phyloP scores from a whole-genome alignment of 2,329 filamentous ascomycete species.

The Apiospora arundinis region DNA sequence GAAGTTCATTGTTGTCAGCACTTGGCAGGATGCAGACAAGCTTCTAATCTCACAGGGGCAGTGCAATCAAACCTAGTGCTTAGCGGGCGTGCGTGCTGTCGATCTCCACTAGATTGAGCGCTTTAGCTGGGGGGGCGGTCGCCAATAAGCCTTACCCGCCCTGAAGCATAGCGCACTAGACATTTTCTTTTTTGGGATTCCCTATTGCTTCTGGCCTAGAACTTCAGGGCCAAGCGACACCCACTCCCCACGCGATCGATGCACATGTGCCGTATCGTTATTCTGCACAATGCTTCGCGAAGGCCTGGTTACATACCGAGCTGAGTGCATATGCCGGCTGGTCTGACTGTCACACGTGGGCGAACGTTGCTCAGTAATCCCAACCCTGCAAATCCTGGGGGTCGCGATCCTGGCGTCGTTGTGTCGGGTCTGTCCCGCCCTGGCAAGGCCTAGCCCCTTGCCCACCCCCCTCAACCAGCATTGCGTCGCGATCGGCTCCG shows the following conservation, averaged over 20 bases:
- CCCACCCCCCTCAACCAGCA: too few species aligned
- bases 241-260: neutral
- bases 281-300: neutral
- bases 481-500: neutral
- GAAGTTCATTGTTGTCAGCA: neutral
- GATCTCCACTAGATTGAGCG: neutral
- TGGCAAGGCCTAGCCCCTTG: neutral
- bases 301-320: neutral
- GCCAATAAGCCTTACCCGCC: neutral
- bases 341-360: neutral
- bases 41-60: neutral
- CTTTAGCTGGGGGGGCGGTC: neutral
- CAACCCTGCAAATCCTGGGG: neutral
- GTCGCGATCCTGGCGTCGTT: neutral
- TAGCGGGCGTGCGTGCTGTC: neutral
- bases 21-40: neutral
- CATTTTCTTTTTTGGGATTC: neutral
- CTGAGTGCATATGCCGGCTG: neutral
- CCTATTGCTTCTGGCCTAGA: neutral
- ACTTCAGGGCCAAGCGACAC: too few species aligned
- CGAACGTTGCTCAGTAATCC: neutral
- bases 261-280: neutral
- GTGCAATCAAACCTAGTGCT: constrained; percentile 10
- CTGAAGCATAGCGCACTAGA: neutral
- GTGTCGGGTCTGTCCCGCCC: too few species aligned